Evolutionary conservation across 2,329 filamentous ascomycete species (phyloP).

Genomic region (Teratosphaeria nubilosa): DNA sequence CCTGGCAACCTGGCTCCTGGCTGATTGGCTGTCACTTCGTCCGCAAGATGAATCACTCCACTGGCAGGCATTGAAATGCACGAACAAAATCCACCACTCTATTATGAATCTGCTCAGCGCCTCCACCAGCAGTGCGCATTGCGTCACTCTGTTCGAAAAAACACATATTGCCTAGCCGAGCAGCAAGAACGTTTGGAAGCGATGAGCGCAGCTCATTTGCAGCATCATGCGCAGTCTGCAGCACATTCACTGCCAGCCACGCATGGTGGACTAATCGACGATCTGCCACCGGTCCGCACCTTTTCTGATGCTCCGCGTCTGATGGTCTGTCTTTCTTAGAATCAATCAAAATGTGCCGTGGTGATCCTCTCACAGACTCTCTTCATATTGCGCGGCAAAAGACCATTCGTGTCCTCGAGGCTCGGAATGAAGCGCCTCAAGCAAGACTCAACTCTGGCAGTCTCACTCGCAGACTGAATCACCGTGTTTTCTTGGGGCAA

Average conservation of each 20-base stretch:
- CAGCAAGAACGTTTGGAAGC: not conserved
- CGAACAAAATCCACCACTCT: not conserved
- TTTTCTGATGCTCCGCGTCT: too few species aligned
- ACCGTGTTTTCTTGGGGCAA: not conserved
- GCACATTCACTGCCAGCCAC: too few species aligned
- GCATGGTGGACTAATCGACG: too few species aligned
- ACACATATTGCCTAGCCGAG: not conserved
- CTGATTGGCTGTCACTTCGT: not conserved
- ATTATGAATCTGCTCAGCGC: not conserved
- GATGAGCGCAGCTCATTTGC: too few species aligned
- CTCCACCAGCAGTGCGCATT: not conserved
- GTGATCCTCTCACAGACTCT: too few species aligned
- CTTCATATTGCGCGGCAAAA: not conserved
- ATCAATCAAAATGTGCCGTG: too few species aligned
- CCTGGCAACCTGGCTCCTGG: too few species aligned
- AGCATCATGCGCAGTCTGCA: too few species aligned
- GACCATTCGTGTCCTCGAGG: not conserved
- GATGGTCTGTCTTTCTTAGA: too few species aligned
- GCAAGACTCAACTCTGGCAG: not conserved
- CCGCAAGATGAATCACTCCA: not conserved
- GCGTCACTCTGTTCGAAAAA: not conserved
- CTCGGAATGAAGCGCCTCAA: not conserved
- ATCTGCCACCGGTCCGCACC: too few species aligned
- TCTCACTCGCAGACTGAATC: not conserved
- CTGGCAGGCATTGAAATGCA: not conserved